Evolutionary conservation across 306 rosid species (phyloP), one percentile per base, ranked within the genome.

Genomic region (Boehmeria nivea): DNA sequence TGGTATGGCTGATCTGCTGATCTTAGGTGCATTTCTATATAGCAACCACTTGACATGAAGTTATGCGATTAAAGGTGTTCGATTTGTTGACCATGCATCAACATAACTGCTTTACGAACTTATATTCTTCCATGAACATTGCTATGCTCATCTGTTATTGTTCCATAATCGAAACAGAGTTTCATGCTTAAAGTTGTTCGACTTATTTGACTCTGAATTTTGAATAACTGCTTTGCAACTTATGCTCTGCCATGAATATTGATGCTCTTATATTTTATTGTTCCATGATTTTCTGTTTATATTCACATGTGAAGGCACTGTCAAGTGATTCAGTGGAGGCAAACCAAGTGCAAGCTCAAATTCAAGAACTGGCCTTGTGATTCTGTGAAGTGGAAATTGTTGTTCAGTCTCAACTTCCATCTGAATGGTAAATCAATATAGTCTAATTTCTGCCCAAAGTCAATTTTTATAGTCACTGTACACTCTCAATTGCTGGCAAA

Each of bases 261-360:
- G n/a, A n/a, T n/a, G n/a, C n/a, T n/a, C n/a, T n/a, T n/a, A 31
- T 6, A 31, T 31, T 6, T 31, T 4, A 4, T 31, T 10, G 9
- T 31, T 31, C 9, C 36, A 31, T 31, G 36, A 31, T 51, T 42
- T 66, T 18, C 14, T 17, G 2, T 49, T 21, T 45, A 22, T 12
- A 16, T 19, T 16, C 51, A 1, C 8, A 23, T 26, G 20, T 34
- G 25, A 60, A 44, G 50, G 34, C 25, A 10, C 12, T n/a, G 15
- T 58, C 44, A 59, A 54, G 50, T 63, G 60, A 65, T 38, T 44
- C 49, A 60, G 37, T 52, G 40, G 50, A 60, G 66, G 50, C 63
- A 60, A 61, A 67, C 61, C 21, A 66, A 69, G 76, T 60, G 37
- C 73, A 52, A 65, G 45, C 56, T 49, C 54, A 57, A 37, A 26